A percentile compares a stretch with the other conserved stretches of the same genome.
Evolutionary conservation across 345 rosid genomes (phyloP).

Genomic region (Gossypium stocksii): DNA sequence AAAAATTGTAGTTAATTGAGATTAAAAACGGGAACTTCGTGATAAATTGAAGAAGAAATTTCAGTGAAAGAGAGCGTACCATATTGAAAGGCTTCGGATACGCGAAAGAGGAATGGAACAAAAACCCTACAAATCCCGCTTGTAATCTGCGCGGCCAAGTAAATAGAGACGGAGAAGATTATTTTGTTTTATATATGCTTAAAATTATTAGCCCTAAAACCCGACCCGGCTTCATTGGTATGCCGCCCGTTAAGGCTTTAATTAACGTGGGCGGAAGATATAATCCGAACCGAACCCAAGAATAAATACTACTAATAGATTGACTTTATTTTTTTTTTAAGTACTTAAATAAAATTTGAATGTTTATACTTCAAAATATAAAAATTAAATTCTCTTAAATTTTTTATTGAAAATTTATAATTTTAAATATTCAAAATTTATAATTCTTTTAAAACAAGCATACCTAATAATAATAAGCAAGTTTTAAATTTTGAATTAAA

Average conservation of each 20-base stretch:
- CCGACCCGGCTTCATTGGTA: not conserved
- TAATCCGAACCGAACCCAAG: not conserved
- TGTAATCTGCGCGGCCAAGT: not conserved
- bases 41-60: not conserved
- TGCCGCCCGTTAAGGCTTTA: not conserved
- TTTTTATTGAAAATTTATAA: no score
- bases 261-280: no score
- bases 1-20: not conserved
- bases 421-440: no score
- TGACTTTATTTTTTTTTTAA: no score
- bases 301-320: no score
- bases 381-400: no score
- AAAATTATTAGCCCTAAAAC: not conserved
- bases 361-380: no score
- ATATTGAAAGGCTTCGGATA: not conserved
- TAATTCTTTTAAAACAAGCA: no score
- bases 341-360: no score
- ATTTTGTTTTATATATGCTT: not conserved
- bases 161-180: not conserved
- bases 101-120: not conserved
- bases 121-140: constrained; percentile 1
- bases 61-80: not conserved
- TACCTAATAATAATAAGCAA: no score
- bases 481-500: no score
- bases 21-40: not conserved